Base-by-base conservation (phyloP, 2,329 filamentous ascomycete genomes). In the Colletotrichum sp. region DNA sequence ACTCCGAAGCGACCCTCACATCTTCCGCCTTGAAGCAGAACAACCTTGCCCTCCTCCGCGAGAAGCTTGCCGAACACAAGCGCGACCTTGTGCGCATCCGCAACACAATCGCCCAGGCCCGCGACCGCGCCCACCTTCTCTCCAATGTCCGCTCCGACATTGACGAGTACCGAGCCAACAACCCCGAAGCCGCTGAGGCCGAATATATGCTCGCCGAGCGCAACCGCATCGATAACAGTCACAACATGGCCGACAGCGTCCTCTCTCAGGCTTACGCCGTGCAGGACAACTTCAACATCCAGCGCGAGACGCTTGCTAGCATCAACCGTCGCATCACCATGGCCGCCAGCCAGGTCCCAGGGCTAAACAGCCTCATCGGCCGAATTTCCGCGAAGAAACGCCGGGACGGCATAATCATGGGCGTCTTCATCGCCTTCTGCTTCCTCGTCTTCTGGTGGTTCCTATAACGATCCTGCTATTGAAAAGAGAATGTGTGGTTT, bases 121-220 rank as follows among this genome's bases (percentile, higher is more conserved):
- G 97, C 81, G 93, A 97, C 85, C 93, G 96, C 78, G 94, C 95
- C 72, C 98, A 98, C 85, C 92, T 99, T 36, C 92, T 99, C 71
- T 94, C 93, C 69, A 97, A 95, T 81, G 96, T 99, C 65, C 94
- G 95, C 77, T 94, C 94, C 80, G 97, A 99, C 84, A 98, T 98
- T 84, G 91, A 95, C 84, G 93, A 95, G 70, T 98, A 98, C 87
- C 94, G 94, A 70, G 91, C 93, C 66, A 92, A 91, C 72, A 97
- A 98, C 83, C 95, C 95, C 10, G 94, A 92, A 79, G 92, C 93
- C 4, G 94, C 93, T 70, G 97, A 98, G 86, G 95, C 95, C 62
- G 96, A 99, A 76, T 99, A 98, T 88, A 98, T 99, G 96, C 90
- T 99, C 32, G 94, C 95, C 80, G 97, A 99, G 89, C 91, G 97